Percentiles rank a stretch among this genome's conserved stretches.
phyloP scores from a whole-genome alignment of 225 moss, liverwort and hornwort species.

The Physcomitrellopsis africana region DNA sequence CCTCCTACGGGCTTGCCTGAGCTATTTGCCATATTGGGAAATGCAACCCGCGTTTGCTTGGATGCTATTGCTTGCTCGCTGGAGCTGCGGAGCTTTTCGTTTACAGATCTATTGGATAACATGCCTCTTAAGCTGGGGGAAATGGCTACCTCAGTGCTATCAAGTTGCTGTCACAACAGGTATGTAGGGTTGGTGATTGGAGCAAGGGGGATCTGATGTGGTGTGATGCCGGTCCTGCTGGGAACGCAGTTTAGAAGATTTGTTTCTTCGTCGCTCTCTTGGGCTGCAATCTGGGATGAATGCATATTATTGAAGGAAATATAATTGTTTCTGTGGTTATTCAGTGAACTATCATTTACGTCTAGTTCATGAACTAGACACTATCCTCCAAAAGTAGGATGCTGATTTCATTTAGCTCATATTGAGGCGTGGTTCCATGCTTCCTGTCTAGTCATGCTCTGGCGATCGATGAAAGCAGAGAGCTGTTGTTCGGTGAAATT shows the following conservation, averaged over 20 bases:
- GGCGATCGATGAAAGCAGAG: neutral
- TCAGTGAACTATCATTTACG: neutral
- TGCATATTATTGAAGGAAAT: neutral
- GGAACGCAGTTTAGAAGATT: neutral
- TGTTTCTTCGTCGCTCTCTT: no score
- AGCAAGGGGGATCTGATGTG: neutral
- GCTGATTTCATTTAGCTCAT: neutral
- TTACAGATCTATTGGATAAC: constrained; percentile 92
- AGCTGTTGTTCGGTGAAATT: neutral
- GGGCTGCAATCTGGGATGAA: neutral
- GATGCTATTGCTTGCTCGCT: constrained; percentile 95
- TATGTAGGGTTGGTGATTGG: constrained; percentile 14
- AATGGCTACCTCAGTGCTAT: constrained; percentile 89
- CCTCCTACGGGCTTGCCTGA: constrained; percentile 93
- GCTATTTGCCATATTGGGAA: constrained; percentile 77
- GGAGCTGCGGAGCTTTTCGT: constrained; percentile 88
- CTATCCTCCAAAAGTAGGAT: constrained; percentile 2
- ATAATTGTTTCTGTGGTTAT: neutral
- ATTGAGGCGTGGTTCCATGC: neutral
- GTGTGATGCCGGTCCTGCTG: neutral
- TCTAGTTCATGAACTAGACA: neutral
- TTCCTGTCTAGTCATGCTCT: neutral
- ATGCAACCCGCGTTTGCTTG: constrained; percentile 77
- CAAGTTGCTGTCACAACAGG: constrained; percentile 74
- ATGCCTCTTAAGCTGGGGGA: constrained; percentile 83